A percentile compares a stretch with the other conserved stretches of the same genome.
phyloP scores from a whole-genome alignment of 306 rosid genomes.

The Quercus rubra region DNA sequence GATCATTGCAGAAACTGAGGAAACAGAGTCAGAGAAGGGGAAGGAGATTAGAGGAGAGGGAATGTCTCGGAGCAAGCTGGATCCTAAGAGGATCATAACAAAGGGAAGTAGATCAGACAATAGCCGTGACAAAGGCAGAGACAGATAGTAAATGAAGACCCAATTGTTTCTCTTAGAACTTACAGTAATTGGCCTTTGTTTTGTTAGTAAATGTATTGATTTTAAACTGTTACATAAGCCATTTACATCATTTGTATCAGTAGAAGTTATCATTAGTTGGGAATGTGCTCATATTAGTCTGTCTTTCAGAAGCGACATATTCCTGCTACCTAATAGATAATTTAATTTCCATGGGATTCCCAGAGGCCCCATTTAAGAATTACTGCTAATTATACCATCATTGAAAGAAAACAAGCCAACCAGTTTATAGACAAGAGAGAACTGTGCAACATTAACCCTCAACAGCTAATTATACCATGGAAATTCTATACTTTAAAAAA shows the following conservation, averaged over 20 bases:
- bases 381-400: background rate
- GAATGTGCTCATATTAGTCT: background rate
- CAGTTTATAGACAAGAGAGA: too few relatives aligned
- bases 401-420: too few relatives aligned
- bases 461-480: too few relatives aligned
- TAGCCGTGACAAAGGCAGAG: conserved; percentile 57
- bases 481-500: too few relatives aligned
- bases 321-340: background rate
- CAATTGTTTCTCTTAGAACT: background rate
- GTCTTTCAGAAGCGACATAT: background rate
- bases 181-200: background rate
- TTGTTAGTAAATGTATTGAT: background rate
- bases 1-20: conserved; percentile 40
- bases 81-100: conserved; percentile 41
- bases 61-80: conserved; percentile 38
- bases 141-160: conserved; percentile 23
- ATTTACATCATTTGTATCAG: background rate
- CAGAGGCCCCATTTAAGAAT: background rate
- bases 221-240: background rate
- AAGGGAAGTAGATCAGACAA: conserved; percentile 67
- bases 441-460: too few relatives aligned
- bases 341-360: background rate
- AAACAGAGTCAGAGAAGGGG: conserved; percentile 34
- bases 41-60: conserved; percentile 35
- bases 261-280: background rate